phyloP scores from a whole-genome alignment of 1,139 yeast species.

The Hanseniaspora gamundiae region DNA sequence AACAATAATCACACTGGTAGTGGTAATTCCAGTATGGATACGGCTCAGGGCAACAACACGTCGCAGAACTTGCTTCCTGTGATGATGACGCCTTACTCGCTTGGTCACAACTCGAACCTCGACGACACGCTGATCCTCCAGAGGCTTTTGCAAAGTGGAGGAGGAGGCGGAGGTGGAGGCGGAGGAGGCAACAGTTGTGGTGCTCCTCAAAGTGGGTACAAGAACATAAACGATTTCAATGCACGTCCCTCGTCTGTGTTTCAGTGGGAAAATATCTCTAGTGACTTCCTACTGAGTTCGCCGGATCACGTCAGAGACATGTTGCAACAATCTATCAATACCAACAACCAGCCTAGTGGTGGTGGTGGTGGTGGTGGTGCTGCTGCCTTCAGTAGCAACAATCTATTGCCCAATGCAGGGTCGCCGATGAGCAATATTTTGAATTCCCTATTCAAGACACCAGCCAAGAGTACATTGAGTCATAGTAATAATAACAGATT shows the following conservation, averaged over 20 bases:
- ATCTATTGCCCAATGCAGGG: background rate
- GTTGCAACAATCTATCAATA: conserved; percentile 1
- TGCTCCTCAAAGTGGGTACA: background rate
- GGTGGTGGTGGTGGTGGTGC: too few species aligned
- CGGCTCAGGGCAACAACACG: too few species aligned
- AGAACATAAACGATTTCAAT: background rate
- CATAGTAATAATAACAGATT: background rate
- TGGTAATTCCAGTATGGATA: too few species aligned
- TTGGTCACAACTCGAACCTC: background rate
- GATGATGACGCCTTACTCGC: background rate
- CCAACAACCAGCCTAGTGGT: background rate
- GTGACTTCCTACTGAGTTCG: background rate
- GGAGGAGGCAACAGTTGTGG: background rate
- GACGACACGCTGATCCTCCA: background rate
- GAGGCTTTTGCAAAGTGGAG: background rate
- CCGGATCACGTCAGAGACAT: background rate
- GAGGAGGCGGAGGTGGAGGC: background rate
- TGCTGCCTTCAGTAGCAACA: too few species aligned
- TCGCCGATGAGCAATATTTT: conserved; percentile 1
- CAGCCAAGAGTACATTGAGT: background rate
- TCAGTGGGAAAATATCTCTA: conserved; percentile 1
- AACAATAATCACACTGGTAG: background rate
- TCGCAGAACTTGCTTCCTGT: background rate
- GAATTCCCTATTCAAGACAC: conserved; percentile 1
- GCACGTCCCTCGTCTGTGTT: background rate